A percentile compares a stretch with the other conserved stretches of the same genome.
These are phyloP conservation scores for Sarcodon aspratus DNA, from an alignment of 768 basidiomycete genomes.

Conservation along the genomic window DNA sequence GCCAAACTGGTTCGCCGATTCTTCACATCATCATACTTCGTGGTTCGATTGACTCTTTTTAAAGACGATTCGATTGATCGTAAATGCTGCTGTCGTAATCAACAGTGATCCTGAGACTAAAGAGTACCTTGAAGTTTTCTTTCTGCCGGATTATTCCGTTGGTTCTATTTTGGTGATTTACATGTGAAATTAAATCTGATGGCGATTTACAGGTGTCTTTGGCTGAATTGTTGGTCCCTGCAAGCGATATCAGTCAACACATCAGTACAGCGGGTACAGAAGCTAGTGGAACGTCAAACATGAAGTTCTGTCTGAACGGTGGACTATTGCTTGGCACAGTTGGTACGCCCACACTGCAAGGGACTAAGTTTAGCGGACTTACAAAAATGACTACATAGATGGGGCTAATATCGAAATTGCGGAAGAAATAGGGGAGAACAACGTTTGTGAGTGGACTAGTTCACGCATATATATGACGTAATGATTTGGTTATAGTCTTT, in stretches of 20 bases:
- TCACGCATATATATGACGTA: background rate
- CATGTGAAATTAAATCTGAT: too few relatives aligned
- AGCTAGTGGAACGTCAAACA: slow-evolving; percentile 71
- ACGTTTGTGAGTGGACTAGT: slow-evolving; percentile 62
- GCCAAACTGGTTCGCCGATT: slow-evolving; percentile 61
- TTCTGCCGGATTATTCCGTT: slow-evolving; percentile 87
- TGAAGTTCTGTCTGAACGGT: slow-evolving; percentile 89
- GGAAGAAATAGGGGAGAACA: slow-evolving; percentile 87
- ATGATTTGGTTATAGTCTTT: slow-evolving; percentile 46
- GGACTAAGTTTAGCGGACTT: slow-evolving; percentile 7
- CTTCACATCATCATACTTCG: background rate
- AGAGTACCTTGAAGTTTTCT: slow-evolving; percentile 79
- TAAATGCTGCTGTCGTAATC: slow-evolving; percentile 75
- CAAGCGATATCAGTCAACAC: slow-evolving; percentile 90
- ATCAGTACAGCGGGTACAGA: slow-evolving; percentile 98
- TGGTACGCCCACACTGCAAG: slow-evolving; percentile 19
- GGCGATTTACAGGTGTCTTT: slow-evolving; percentile 36
- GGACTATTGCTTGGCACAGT: slow-evolving; percentile 83
- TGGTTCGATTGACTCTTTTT: background rate
- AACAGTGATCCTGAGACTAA: slow-evolving; percentile 82
- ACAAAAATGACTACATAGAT: slow-evolving; percentile 30
- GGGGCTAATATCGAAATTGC: slow-evolving; percentile 97
- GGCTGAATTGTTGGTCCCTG: slow-evolving; percentile 80
- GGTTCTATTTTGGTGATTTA: too few relatives aligned
- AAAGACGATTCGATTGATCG: slow-evolving; percentile 86